These are phyloP conservation scores for Aspergillus tamarii DNA, from an alignment of 2,329 filamentous ascomycete genomes.

Conservation along the genomic window DNA sequence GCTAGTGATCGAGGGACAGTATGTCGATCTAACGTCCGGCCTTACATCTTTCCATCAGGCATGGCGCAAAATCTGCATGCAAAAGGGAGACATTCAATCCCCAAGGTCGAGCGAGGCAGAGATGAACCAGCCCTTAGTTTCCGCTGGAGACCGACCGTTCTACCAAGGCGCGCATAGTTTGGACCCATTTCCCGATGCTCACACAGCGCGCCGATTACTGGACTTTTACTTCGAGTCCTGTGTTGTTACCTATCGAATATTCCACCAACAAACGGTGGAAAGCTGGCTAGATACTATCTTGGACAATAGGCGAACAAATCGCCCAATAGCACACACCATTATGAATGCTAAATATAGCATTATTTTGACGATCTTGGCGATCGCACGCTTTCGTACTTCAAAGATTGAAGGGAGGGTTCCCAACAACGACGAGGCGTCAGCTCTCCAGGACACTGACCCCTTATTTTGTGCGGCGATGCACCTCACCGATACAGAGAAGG, in stretches of 20 bases:
- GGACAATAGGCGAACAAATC: conserved; percentile 4
- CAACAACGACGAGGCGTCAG: neutral
- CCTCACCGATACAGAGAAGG: conserved; percentile 42
- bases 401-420: neutral
- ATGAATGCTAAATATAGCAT: conserved; percentile 49
- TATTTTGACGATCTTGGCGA: conserved; percentile 52
- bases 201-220: conserved; percentile 5
- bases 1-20: conserved; percentile 23
- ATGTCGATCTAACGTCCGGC: conserved; percentile 26
- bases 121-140: conserved; percentile 18
- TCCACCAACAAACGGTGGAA: conserved; percentile 18
- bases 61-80: conserved; percentile 19
- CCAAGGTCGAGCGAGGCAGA: conserved; percentile 10
- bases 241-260: conserved; percentile 21
- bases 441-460: conserved; percentile 8
- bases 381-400: conserved; percentile 51
- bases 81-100: conserved; percentile 6
- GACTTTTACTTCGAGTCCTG: conserved; percentile 20
- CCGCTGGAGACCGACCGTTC: conserved; percentile 46
- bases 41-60: conserved; percentile 25
- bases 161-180: conserved; percentile 43
- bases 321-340: conserved; percentile 42
- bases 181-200: conserved; percentile 23
- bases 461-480: conserved; percentile 30
- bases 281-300: conserved; percentile 17